Evolutionary conservation across 202 grass and related monocot species (phyloP).

Genomic region (Schoenoplectus triqueter): DNA sequence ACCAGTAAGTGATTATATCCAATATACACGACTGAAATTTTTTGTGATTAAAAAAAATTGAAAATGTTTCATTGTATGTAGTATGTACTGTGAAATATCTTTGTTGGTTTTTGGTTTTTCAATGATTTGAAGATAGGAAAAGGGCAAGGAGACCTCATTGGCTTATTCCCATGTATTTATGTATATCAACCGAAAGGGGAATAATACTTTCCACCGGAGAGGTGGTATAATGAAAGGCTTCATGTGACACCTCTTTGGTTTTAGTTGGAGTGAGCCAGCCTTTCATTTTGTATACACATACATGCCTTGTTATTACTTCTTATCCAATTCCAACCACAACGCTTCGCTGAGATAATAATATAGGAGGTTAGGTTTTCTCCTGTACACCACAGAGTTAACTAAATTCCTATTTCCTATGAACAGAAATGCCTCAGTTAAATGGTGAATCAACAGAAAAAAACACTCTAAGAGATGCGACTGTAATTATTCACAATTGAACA

Average conservation of each 20-base stretch:
- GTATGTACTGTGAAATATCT: background rate
- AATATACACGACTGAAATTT: background rate
- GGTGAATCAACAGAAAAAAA: background rate
- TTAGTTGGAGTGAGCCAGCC: constrained; percentile 30
- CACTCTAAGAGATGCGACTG: constrained; percentile 4
- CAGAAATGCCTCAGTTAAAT: background rate
- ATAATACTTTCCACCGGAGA: constrained; percentile 17
- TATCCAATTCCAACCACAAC: background rate
- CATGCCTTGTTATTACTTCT: constrained; percentile 24
- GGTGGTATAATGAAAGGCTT: constrained; percentile 30
- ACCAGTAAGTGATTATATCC: background rate
- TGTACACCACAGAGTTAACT: background rate
- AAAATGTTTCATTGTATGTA: background rate
- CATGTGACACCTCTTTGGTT: constrained; percentile 39
- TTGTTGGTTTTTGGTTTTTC: background rate
- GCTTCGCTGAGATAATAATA: background rate
- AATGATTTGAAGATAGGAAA: constrained; percentile 19
- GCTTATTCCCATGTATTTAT: constrained; percentile 28
- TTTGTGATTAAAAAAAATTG: background rate
- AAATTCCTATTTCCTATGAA: constrained; percentile 10
- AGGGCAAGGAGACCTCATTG: background rate
- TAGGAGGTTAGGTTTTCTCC: background rate
- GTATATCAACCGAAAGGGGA: constrained; percentile 13
- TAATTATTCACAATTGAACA: background rate
- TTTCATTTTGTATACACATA: constrained; percentile 28